Base-by-base conservation (phyloP, 2,329 filamentous ascomycete species). In the Sordariomycetes sp. region DNA sequence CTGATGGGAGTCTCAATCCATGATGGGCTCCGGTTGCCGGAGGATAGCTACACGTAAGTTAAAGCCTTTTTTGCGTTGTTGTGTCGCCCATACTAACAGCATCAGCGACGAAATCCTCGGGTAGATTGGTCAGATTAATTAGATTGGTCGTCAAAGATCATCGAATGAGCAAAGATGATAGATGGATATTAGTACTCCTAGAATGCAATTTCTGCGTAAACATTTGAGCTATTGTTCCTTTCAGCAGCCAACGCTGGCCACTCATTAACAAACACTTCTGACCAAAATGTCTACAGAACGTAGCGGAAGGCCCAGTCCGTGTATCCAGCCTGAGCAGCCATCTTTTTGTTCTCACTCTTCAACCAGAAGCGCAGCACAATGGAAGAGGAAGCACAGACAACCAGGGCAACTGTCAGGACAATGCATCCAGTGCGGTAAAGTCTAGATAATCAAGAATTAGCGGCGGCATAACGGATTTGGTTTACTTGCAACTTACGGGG, bases 31-130 rank as follows among this genome's bases (percentile, higher is more conserved):
- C 18, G 35, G 14, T 18, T 37, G 30, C 35, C 35, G 14, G 35
- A 37, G 24, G 30, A 37, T 21, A 33, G 15, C 10, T 37, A 37
- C n/a, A 37, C 35, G 35, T 37, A 33, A 33, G 35, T 33, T 14
- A 10, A 20, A 19, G 12, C 23, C 14, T 18, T 10, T 3, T 9
- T 17, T 24, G 11, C 20, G 16, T 9, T 12, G 10, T 7, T 6
- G 6, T 14, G 16, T 15, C 8, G 17, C 16, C 5, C 21, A 14
- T 10, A 33, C n/a, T 23, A n/a, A 26, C 2, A 24, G n/a, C 3
- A 25, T 15, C 16, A 33, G 31, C 5, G 31, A 33, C 31, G 19
- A 33, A 8, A 33, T 33, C 8, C 19, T 33, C n/a, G 31, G 31
- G 12, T 5, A 33, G 4, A 15, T 26, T 25, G n/a, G 6, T 18